These are phyloP conservation scores for Pichia kluyveri DNA, from an alignment of 805 yeast genomes.

Conservation along the genomic window DNA sequence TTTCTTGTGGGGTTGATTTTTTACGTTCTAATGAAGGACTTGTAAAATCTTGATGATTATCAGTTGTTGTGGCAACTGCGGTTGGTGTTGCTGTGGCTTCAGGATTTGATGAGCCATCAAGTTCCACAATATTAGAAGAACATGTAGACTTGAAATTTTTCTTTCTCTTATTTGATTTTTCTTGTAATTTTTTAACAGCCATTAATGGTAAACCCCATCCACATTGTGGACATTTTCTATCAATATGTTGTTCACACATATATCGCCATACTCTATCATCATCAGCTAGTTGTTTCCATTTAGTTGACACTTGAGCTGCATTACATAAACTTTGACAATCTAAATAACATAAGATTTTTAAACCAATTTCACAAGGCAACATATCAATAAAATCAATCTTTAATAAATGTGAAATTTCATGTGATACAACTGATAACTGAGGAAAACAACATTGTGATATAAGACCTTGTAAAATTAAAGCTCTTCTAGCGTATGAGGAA, in stretches of 20 bases:
- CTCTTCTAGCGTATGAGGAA: constrained; percentile 61
- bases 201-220: constrained; percentile 98
- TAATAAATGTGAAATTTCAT: constrained; percentile 69
- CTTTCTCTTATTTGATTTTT: constrained; percentile 8
- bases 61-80: no score
- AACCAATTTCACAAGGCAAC: constrained; percentile 76
- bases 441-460: constrained; percentile 92
- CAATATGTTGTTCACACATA: constrained; percentile 97
- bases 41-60: neutral
- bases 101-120: neutral
- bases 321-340: constrained; percentile 91
- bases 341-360: constrained; percentile 77
- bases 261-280: constrained; percentile 98
- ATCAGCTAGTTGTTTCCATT: constrained; percentile 86
- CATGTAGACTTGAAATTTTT: neutral
- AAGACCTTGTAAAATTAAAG: constrained; percentile 72
- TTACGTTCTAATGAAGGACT: neutral
- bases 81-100: neutral
- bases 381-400: constrained; percentile 83
- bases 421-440: constrained; percentile 76
- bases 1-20: neutral
- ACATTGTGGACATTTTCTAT: constrained; percentile 93
- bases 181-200: constrained; percentile 62
- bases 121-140: neutral
- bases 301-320: constrained; percentile 85